These are phyloP conservation scores for Plasmodium coatneyi DNA, from an alignment of 169 alveolate genomes.

Conservation along the genomic window DNA sequence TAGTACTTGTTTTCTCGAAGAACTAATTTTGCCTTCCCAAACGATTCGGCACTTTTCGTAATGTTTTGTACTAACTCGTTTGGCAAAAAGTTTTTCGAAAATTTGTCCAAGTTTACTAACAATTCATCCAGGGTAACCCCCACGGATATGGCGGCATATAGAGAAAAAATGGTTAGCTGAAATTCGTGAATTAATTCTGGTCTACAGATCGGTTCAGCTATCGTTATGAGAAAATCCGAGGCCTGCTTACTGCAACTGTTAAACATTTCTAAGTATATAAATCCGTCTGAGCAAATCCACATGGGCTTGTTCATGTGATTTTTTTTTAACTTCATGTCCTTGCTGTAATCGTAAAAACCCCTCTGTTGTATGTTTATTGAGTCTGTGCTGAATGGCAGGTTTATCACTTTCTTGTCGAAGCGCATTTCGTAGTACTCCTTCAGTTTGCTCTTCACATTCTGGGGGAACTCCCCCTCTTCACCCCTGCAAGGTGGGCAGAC, in stretches of 20 bases:
- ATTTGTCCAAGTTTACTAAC: slow-evolving; percentile 90
- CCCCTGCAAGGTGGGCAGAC: neutral
- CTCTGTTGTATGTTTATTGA: slow-evolving; percentile 84
- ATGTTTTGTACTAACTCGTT: slow-evolving; percentile 87
- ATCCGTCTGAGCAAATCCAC: slow-evolving; percentile 94
- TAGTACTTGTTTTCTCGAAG: slow-evolving; percentile 93
- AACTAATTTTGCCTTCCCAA: slow-evolving; percentile 95
- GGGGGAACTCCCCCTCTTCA: slow-evolving; percentile 20
- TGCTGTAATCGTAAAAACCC: slow-evolving; percentile 88
- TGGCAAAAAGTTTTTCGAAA: slow-evolving; percentile 93
- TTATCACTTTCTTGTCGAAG: slow-evolving; percentile 69
- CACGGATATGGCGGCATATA: slow-evolving; percentile 97
- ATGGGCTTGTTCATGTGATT: slow-evolving; percentile 89
- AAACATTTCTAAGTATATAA: slow-evolving; percentile 86
- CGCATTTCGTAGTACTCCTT: slow-evolving; percentile 67
- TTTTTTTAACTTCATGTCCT: slow-evolving; percentile 81
- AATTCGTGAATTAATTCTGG: slow-evolving; percentile 98
- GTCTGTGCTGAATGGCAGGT: slow-evolving; percentile 86
- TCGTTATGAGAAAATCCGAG: slow-evolving; percentile 96
- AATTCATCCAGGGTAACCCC: slow-evolving; percentile 95
- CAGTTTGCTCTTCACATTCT: slow-evolving; percentile 35
- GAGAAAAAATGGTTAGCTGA: slow-evolving; percentile 90
- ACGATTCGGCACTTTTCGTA: slow-evolving; percentile 87
- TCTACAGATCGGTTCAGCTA: slow-evolving; percentile 98
- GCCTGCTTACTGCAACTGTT: slow-evolving; percentile 91